Conservation (phyloP, 2,329 filamentous ascomycete genomes). For the Massarina eburnea region DNA sequence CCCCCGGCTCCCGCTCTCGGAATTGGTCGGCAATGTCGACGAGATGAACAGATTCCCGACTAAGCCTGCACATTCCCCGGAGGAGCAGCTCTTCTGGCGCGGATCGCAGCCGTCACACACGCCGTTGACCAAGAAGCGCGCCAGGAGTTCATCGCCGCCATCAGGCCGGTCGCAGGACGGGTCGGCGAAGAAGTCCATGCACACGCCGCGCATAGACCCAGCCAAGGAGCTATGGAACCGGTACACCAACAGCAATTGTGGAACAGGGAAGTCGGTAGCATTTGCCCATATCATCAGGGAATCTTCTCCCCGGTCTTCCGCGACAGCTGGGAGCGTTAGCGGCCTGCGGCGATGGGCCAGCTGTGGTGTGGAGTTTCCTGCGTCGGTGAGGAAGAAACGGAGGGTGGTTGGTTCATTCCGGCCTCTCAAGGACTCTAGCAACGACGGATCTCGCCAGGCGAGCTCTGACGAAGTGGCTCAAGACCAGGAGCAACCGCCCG, state of each 20-base stretch:
- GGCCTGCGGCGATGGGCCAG: conserved; percentile 54
- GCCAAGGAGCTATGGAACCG: conserved; percentile 50
- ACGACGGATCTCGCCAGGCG: conserved; percentile 32
- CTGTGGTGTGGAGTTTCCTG: conserved; percentile 53
- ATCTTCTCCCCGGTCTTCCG: conserved; percentile 48
- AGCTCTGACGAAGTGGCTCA: conserved; percentile 36
- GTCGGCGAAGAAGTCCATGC: conserved; percentile 28
- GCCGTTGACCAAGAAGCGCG: conserved; percentile 48
- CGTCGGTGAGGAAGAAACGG: conserved; percentile 45
- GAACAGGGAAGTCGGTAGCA: conserved; percentile 41
- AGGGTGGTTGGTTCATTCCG: conserved; percentile 39
- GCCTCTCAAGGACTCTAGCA: conserved; percentile 23
- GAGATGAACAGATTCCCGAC: conserved; percentile 54
- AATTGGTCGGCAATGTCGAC: conserved; percentile 63
- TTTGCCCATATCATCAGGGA: conserved; percentile 50
- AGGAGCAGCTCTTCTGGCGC: conserved; percentile 64
- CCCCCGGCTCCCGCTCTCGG: conserved; percentile 60
- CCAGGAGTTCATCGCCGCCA: conserved; percentile 52
- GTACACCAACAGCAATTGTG: conserved; percentile 46
- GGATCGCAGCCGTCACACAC: conserved; percentile 48
- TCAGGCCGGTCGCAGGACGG: conserved; percentile 41
- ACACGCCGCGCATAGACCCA: conserved; percentile 51
- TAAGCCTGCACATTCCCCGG: conserved; percentile 55
- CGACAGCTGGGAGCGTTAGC: conserved; percentile 48
- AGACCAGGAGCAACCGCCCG: conserved; percentile 24